phyloP scores from a whole-genome alignment of 495 filamentous ascomycete genomes.

The Chlorociboria aeruginascens region DNA sequence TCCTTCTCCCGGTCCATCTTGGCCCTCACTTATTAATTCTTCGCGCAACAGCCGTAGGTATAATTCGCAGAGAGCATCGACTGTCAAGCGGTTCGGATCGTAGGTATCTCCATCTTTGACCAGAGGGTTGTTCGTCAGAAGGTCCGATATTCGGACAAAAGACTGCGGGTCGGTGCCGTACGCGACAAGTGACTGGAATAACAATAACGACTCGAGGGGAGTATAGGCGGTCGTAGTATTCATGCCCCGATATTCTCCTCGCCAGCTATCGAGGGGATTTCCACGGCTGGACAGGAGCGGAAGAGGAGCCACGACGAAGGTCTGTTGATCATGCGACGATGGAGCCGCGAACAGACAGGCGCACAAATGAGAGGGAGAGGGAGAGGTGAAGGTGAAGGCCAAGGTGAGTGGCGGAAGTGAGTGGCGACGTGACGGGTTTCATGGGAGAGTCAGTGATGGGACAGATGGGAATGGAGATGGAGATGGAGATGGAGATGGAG shows the following conservation, averaged over 20 bases:
- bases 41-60: conserved; percentile 68
- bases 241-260: conserved; percentile 43
- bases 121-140: conserved; percentile 56
- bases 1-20: conserved; percentile 20
- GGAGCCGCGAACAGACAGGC: background rate
- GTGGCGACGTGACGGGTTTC: conserved; percentile 4
- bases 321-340: background rate
- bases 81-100: conserved; percentile 59
- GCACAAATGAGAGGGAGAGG: background rate
- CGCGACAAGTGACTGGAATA: conserved; percentile 72
- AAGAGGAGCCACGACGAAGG: conserved; percentile 19
- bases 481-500: too few relatives aligned
- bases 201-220: conserved; percentile 74
- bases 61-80: conserved; percentile 65
- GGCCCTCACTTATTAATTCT: conserved; percentile 39
- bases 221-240: conserved; percentile 50
- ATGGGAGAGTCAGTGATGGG: background rate
- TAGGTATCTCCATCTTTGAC: conserved; percentile 56
- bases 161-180: conserved; percentile 50
- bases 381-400: background rate
- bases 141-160: conserved; percentile 62
- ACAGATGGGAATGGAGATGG: too few relatives aligned
- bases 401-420: background rate
- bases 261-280: conserved; percentile 42
- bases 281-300: conserved; percentile 21